Evolutionary conservation across 768 basidiomycete species (phyloP), one percentile per base, ranked within the genome.

Genomic region (Clavulina sp.): DNA sequence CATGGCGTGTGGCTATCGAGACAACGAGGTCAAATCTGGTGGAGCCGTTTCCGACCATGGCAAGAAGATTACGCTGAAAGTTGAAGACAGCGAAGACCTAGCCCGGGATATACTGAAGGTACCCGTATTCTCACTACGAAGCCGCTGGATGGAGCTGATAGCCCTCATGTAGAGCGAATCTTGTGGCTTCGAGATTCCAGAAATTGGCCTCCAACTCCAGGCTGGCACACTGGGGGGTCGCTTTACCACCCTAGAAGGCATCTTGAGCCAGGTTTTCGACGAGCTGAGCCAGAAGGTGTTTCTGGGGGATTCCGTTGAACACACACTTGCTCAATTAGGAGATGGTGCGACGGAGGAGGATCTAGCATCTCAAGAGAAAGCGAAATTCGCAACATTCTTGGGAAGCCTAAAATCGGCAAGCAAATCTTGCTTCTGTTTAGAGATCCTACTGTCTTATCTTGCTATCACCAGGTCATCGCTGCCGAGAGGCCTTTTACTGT

Each of bases 1-100:
- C 63, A 87, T 91, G 53, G 66, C 69, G 49, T 99, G 95, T 64
- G 95, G 95, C 1, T 99, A 97, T 65, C 74, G 87, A 52, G 95
- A 99, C 66, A 97, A 92, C 60, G 95, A 99, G 67, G 84, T 99
- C 60, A 99, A 99, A 65, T 85, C 88, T 4, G 88, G 93, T 21
- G 68, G 80, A 2, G 91, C 92, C 1, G 86, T 96, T 52, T 86
- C 93, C 2, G 76, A 74, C 3, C 71, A 83, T 60, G 95, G 93
- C 18, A 92, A 85, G 64, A 75, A 72, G 52, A 88, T 96, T 57
- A 86, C 74, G 0, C 71, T 99, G 51, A 87, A 81, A 63, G 89
- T 95, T 3, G 81, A 91, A 58, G 92, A 97, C 62, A 68, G 75
- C 16, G 93, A 99, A 48, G 95, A 97, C 66, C 71, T 97, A 5